A percentile compares a stretch with the other conserved stretches of the same genome.
Evolutionary conservation across 2,329 filamentous ascomycete species (phyloP).

Genomic region (Didymella pinodella): DNA sequence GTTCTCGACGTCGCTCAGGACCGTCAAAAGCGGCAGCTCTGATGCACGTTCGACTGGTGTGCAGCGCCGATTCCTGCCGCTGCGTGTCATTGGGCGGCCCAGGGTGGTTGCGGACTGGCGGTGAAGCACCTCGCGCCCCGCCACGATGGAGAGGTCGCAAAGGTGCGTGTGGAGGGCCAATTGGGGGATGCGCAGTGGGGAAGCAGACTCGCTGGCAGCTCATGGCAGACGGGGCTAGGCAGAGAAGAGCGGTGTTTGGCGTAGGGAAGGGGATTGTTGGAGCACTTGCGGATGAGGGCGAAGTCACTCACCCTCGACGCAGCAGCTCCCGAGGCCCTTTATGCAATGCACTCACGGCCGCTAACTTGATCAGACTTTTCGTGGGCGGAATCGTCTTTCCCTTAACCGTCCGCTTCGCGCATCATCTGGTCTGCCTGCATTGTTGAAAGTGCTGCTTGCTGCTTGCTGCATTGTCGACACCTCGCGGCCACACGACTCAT

Average conservation of each 20-base stretch:
- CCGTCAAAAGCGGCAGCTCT: conserved; percentile 27
- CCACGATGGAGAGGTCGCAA: conserved; percentile 15
- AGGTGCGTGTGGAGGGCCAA: conserved; percentile 19
- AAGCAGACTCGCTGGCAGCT: conserved; percentile 19
- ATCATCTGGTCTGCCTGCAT: conserved; percentile 32
- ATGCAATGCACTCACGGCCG: conserved; percentile 32
- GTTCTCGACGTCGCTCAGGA: conserved; percentile 13
- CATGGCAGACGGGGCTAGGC: conserved; percentile 31
- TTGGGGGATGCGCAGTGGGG: conserved; percentile 13
- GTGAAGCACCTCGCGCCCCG: conserved; percentile 31
- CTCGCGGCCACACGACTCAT: conserved; percentile 22
- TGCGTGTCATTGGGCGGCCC: conserved; percentile 30
- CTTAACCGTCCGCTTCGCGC: conserved; percentile 28
- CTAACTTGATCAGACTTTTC: conserved; percentile 31
- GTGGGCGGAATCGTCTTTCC: conserved; percentile 26
- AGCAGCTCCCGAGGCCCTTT: conserved; percentile 17
- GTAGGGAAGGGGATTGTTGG: conserved; percentile 6
- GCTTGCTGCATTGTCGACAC: conserved; percentile 25
- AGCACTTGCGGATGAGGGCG: conserved; percentile 12
- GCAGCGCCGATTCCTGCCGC: conserved; percentile 30
- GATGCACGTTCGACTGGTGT: conserved; percentile 30
- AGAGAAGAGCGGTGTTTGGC: conserved; percentile 29
- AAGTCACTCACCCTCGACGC: conserved; percentile 24
- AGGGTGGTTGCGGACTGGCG: conserved; percentile 35
- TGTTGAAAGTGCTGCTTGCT: conserved; percentile 5